These are phyloP conservation scores for Clarireedia homoeocarpa DNA, from an alignment of 2,329 filamentous ascomycete species.

Conservation along the genomic window DNA sequence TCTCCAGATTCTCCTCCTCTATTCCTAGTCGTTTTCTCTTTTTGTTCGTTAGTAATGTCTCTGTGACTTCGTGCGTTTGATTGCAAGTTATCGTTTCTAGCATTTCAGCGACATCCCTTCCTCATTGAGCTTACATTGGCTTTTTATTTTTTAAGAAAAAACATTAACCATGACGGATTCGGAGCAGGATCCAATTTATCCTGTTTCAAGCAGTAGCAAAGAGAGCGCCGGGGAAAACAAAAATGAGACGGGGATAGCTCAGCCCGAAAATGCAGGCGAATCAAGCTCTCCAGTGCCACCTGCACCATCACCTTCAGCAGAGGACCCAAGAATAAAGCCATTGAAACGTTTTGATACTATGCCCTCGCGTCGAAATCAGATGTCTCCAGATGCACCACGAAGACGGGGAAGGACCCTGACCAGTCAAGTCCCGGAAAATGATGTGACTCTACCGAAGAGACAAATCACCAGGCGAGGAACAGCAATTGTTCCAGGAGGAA, in stretches of 20 bases:
- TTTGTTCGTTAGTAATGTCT: neutral
- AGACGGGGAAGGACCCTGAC: conserved; percentile 3
- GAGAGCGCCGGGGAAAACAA: neutral
- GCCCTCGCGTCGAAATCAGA: neutral
- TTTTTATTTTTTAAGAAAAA: neutral
- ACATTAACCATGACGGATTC: neutral
- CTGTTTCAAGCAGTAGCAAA: neutral
- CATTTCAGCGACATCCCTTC: neutral
- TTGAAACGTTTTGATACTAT: conserved; percentile 6
- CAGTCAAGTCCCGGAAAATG: neutral
- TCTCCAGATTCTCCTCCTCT: neutral
- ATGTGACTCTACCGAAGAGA: neutral
- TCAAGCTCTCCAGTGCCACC: neutral
- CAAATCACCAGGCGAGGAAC: conserved; percentile 3
- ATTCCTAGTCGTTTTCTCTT: neutral
- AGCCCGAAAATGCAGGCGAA: neutral
- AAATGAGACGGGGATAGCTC: neutral
- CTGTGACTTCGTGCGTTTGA: neutral
- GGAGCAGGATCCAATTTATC: neutral
- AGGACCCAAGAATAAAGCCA: neutral
- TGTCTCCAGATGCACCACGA: conserved; percentile 1
- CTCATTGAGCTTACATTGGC: neutral
- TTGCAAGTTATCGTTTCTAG: neutral
- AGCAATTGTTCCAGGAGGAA: neutral
- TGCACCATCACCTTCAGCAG: neutral